These are phyloP conservation scores for Massarina eburnea DNA, from an alignment of 2,329 filamentous ascomycete species.

Conservation along the genomic window DNA sequence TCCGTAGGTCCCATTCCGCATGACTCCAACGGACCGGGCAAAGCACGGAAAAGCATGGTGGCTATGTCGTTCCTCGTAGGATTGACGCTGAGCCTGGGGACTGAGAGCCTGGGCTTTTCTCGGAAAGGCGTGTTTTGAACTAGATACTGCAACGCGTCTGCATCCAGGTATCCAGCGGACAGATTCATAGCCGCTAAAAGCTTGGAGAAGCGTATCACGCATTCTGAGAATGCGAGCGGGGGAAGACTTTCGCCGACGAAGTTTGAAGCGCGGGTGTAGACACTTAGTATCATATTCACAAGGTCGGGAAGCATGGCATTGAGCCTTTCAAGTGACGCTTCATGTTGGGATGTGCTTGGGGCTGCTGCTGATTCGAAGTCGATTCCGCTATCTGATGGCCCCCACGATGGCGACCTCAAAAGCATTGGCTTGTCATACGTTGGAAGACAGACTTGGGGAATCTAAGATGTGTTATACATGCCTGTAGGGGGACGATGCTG, in stretches of 20 bases:
- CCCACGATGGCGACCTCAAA: conserved; percentile 47
- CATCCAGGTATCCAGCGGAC: conserved; percentile 63
- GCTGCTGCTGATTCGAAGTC: conserved; percentile 44
- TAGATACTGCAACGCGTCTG: conserved; percentile 54
- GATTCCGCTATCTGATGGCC: conserved; percentile 41
- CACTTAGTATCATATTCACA: conserved; percentile 70
- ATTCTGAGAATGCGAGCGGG: conserved; percentile 70
- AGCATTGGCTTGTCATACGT: conserved; percentile 50
- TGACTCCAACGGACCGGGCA: conserved; percentile 58
- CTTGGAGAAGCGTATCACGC: conserved; percentile 72
- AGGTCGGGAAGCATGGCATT: conserved; percentile 69
- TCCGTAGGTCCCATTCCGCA: conserved; percentile 72
- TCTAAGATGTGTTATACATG: conserved; percentile 40
- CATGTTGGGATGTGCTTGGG: conserved; percentile 47
- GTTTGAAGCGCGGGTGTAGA: conserved; percentile 69
- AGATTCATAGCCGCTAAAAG: conserved; percentile 68
- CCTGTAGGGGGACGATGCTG: too few species aligned
- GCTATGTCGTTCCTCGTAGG: conserved; percentile 41
- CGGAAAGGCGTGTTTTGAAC: conserved; percentile 47
- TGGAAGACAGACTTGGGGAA: conserved; percentile 57
- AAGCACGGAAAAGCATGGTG: conserved; percentile 39
- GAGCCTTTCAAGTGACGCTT: conserved; percentile 49
- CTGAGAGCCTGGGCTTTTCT: conserved; percentile 44
- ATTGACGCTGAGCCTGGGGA: conserved; percentile 37
- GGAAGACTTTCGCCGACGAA: conserved; percentile 69